Base-by-base conservation (phyloP, 768 basidiomycete genomes). In the Trichaptum fuscoviolaceum region DNA sequence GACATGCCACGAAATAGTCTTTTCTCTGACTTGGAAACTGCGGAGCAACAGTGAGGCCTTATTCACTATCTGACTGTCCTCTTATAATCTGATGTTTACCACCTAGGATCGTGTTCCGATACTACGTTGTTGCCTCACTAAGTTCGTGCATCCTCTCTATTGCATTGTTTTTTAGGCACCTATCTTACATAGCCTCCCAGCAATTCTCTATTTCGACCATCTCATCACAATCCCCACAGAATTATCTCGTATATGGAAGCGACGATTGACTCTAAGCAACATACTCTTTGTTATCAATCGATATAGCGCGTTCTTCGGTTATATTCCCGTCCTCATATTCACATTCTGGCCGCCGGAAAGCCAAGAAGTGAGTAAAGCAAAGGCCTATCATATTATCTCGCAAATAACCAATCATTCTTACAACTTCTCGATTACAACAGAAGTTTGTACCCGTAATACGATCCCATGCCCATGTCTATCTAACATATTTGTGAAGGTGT, bases 131-230 rank as follows among this genome's bases (percentile, higher is more conserved):
- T 3, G 42, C 42, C 15, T 52, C 42, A 52, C 15, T 20, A 52
- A 52, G 42, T 52, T 4, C 8, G 30, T 15, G 5, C 42, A 12
- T 12, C 15, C 42, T 52, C 10, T 52, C 12, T 12, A 6, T 12
- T 20, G 10, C 42, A 15, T 5, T 4, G n/a, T n/a, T n/a, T n/a
- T n/a, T n/a, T n/a, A n/a, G n/a, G n/a, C n/a, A n/a, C 12, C 42
- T 52, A 12, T 15, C 10, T 52, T 12, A 52, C 42, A 20, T 15
- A 6, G 10, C 42, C 15, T 52, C 59, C 30, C 59, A 61, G 59
- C 59, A 18, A 61, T 61, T 61, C 59, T 61, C 10, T 61, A 61
- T 61, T 61, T 25, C 59, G 59, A 61, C 15, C 59, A 61, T 34
- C 24, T 61, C 12, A 34, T 61, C 59, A 61, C 59, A 25, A 12